Conservation (phyloP, 441 rosid genomes). For the Jatropha podagrica region DNA sequence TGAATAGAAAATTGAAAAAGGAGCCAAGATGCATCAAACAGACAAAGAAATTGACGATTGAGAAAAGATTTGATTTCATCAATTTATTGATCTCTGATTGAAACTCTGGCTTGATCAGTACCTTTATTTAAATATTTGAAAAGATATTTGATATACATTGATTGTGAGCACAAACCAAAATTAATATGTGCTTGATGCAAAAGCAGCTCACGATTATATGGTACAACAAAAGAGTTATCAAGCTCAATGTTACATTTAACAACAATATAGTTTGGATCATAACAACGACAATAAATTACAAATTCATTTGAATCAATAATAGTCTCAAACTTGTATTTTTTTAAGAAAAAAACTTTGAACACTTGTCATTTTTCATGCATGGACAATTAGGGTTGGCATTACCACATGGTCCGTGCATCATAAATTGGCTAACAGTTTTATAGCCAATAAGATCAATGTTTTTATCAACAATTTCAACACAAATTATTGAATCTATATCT, state of each 20-base stretch:
- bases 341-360: not conserved
- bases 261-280: not conserved
- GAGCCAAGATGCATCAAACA: not conserved
- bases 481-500: not conserved
- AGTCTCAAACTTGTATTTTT: not conserved
- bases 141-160: no score
- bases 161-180: no score
- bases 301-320: not conserved
- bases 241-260: not conserved
- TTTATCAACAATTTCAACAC: not conserved
- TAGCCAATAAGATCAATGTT: not conserved
- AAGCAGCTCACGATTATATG: not conserved
- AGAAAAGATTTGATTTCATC: not conserved
- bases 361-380: not conserved
- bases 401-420: conserved; percentile 10
- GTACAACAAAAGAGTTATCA: not conserved
- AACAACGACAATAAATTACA: not conserved
- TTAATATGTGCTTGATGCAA: not conserved
- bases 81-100: not conserved
- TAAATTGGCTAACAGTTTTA: not conserved
- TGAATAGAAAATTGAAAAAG: not conserved
- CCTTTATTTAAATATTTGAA: no score
- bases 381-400: not conserved
- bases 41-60: not conserved
- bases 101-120: no score